A percentile compares a stretch with the other conserved stretches of the same genome.
phyloP scores from a whole-genome alignment of 2,329 filamentous ascomycete species.

The Colletotrichum sp. region DNA sequence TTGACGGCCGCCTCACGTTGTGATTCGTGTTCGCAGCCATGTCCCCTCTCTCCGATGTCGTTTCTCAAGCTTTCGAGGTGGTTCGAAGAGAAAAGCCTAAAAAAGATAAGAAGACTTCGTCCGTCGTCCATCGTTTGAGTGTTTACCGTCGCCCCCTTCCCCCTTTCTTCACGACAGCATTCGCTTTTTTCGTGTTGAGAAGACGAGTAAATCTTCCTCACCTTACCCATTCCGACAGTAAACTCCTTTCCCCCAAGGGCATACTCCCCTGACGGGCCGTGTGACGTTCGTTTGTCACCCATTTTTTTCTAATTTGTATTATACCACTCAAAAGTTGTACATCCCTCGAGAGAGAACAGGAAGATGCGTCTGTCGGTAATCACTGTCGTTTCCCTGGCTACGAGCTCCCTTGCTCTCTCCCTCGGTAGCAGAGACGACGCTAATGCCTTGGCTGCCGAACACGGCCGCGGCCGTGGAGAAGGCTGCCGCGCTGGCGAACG shows the following conservation, averaged over 20 bases:
- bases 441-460: background rate
- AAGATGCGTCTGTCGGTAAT: slow-evolving; percentile 14
- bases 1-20: background rate
- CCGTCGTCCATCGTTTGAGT: background rate
- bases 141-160: background rate
- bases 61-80: background rate
- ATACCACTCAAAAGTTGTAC: background rate
- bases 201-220: background rate
- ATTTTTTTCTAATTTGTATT: background rate
- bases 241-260: background rate
- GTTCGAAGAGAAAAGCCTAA: background rate
- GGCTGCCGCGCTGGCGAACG: background rate
- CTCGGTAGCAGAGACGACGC: background rate
- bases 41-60: background rate
- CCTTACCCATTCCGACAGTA: background rate
- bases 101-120: background rate
- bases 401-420: slow-evolving; percentile 10
- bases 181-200: background rate
- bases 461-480: background rate
- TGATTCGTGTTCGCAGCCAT: background rate
- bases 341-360: background rate
- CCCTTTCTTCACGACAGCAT: background rate
- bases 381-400: slow-evolving; percentile 7
- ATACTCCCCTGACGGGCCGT: background rate
- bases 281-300: background rate